Percentiles rank a stretch among this genome's conserved stretches.
Evolutionary conservation across 2,329 filamentous ascomycete genomes (phyloP).

Genomic region (Penicillium sp.): DNA sequence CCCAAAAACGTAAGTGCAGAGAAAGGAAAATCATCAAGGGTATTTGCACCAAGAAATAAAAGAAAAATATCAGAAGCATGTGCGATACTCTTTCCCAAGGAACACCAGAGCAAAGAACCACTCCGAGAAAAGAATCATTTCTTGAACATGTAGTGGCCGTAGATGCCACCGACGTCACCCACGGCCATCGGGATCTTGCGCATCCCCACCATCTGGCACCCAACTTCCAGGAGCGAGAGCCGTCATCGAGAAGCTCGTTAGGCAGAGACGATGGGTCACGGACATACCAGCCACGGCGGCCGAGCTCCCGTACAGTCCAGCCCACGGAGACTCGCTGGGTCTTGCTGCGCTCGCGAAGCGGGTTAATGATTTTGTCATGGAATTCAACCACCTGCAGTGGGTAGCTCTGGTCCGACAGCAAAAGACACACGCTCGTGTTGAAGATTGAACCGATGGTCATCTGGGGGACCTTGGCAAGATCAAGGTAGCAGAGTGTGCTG

Average conservation of each 20-base stretch:
- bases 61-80: slow-evolving; percentile 5
- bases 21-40: slow-evolving; percentile 16
- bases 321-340: slow-evolving; percentile 54
- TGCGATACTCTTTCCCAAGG: slow-evolving; percentile 1
- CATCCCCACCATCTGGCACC: slow-evolving; percentile 82
- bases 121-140: slow-evolving; percentile 28
- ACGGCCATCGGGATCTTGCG: slow-evolving; percentile 58
- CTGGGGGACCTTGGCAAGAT: slow-evolving; percentile 64
- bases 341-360: slow-evolving; percentile 58
- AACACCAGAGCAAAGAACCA: slow-evolving; percentile 11
- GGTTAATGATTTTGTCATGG: slow-evolving; percentile 61
- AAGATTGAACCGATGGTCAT: slow-evolving; percentile 56
- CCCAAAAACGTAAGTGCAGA: slow-evolving; percentile 5
- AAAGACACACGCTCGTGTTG: slow-evolving; percentile 49
- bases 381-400: slow-evolving; percentile 75
- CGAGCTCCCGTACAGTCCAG: slow-evolving; percentile 65
- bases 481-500: slow-evolving; percentile 63
- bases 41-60: slow-evolving; percentile 17
- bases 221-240: slow-evolving; percentile 70
- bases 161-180: slow-evolving; percentile 54
- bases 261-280: slow-evolving; percentile 39
- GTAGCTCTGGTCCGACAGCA: slow-evolving; percentile 57
- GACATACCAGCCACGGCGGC: slow-evolving; percentile 65
- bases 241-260: slow-evolving; percentile 47
- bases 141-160: slow-evolving; percentile 58